phyloP scores from a whole-genome alignment of 2,329 filamentous ascomycete species.

The Aspergillus sp. region DNA sequence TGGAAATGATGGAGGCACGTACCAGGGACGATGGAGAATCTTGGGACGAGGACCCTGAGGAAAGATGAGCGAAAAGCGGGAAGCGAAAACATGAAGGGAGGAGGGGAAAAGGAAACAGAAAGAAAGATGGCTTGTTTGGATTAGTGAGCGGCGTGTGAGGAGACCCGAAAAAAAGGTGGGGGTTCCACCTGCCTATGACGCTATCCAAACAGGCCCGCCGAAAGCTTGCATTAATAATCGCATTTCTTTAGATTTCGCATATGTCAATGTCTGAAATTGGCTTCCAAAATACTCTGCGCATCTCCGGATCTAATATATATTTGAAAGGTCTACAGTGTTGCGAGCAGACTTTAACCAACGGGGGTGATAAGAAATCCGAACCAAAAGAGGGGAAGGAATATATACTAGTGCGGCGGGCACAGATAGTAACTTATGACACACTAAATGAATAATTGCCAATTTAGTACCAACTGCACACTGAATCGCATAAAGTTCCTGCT shows the following conservation, averaged over 20 bases:
- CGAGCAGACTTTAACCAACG: no score
- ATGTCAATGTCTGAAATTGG: no score
- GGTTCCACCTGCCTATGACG: slow-evolving; percentile 21
- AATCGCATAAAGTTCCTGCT: no score
- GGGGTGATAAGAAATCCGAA: no score
- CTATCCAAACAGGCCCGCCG: slow-evolving; percentile 10
- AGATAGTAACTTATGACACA: no score
- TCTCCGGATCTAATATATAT: no score
- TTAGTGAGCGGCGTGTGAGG: slow-evolving; percentile 20
- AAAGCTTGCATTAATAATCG: slow-evolving; percentile 1
- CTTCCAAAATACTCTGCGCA: no score
- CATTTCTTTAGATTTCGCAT: background rate
- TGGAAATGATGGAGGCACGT: slow-evolving; percentile 7
- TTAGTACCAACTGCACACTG: no score
- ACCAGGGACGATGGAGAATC: slow-evolving; percentile 24
- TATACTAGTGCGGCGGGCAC: no score
- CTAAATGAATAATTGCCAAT: no score
- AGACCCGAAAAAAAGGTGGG: slow-evolving; percentile 19
- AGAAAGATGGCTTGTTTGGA: slow-evolving; percentile 6
- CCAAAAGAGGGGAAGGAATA: no score
- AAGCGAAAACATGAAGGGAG: slow-evolving; percentile 26
- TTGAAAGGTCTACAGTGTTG: no score
- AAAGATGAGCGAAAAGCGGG: slow-evolving; percentile 22
- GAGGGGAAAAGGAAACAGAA: slow-evolving; percentile 16
- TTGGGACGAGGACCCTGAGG: slow-evolving; percentile 28